phyloP scores from a whole-genome alignment of 768 basidiomycete species.

The Mycena venus region DNA sequence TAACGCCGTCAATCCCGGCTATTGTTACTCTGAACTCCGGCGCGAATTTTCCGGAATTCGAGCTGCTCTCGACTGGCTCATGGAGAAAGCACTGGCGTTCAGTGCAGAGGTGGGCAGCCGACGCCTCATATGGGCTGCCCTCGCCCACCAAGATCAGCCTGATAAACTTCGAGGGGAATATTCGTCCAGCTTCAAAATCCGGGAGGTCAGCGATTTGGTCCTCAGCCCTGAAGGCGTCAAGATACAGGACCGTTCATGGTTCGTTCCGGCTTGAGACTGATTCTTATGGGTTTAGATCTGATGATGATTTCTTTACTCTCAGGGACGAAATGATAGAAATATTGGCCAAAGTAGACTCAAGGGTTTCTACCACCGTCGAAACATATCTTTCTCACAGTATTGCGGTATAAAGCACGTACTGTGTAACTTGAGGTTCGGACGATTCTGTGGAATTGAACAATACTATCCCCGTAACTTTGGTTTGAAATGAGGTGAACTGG shows the following conservation, averaged over 20 bases:
- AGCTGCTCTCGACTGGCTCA: background rate
- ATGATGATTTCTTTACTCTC: no score
- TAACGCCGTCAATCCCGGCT: conserved; percentile 33
- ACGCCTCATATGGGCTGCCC: conserved; percentile 34
- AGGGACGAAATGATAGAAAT: conserved; percentile 36
- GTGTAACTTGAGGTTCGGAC: no score
- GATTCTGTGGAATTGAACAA: no score
- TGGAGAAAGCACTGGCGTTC: conserved; percentile 27
- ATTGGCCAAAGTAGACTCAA: conserved; percentile 33
- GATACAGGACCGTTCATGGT: conserved; percentile 22
- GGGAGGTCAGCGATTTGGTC: conserved; percentile 36
- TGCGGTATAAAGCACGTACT: no score
- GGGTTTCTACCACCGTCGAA: conserved; percentile 26
- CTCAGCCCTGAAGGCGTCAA: conserved; percentile 27
- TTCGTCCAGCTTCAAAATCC: background rate
- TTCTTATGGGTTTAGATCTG: background rate
- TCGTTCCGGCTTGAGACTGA: background rate
- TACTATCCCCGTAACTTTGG: no score
- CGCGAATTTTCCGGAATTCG: background rate
- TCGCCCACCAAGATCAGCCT: conserved; percentile 13
- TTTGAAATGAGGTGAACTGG: no score
- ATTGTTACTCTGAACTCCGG: conserved; percentile 32
- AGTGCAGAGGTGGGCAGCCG: conserved; percentile 39
- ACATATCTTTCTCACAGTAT: conserved; percentile 22
- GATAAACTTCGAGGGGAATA: conserved; percentile 30